Base-by-base conservation (phyloP, 73 alveolate genomes). In the Tetrahymena borealis region DNA sequence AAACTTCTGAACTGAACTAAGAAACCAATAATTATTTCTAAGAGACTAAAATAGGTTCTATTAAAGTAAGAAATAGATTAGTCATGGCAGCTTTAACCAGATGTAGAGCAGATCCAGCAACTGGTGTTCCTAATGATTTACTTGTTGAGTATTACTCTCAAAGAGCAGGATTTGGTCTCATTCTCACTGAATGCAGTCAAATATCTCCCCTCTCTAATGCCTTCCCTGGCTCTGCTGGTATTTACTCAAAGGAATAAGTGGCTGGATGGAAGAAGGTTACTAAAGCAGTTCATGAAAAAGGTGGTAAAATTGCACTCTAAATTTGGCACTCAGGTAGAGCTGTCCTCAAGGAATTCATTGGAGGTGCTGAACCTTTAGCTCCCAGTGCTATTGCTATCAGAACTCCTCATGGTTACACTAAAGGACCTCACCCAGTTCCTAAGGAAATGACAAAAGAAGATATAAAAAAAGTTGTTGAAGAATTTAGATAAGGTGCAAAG, bases 401-500 rank as follows among this genome's bases (percentile, higher is more conserved):
- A 38, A 91, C 93, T 32, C 91, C 40, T 11, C 40, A 79, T 38
- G 35, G 92, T 33, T 28, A 78, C 93, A 39, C 93, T 24, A 90
- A 38, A 42, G 93, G 79, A 0, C 39, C 77, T 33, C 77, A 92
- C 43, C 91, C 78, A 11, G 42, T 79, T 38, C 95, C 95, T 7
- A 90, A 92, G 36, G 95, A 92, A 79, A 78, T 92, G 93, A 78
- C 95, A 33, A 37, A 38, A 79, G 90, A 79, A 13, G 99, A 96
- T n/a, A 94, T 98, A 6, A 91, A 97, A 90, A 85, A 93, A 42
- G 94, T 97, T 15, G 95, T 96, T 18, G 91, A 97, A 15, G 94
- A 94, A 78, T 98, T 96, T 93, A 94, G 91, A 41, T 78, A 91
- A 37, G 97, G 97, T 11, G 98, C 98, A 9, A 85, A 78, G 78